Evolutionary conservation across 805 yeast genomes (phyloP), one percentile per base, ranked within the genome.

Genomic region (Scheffersomyces lignosus): DNA sequence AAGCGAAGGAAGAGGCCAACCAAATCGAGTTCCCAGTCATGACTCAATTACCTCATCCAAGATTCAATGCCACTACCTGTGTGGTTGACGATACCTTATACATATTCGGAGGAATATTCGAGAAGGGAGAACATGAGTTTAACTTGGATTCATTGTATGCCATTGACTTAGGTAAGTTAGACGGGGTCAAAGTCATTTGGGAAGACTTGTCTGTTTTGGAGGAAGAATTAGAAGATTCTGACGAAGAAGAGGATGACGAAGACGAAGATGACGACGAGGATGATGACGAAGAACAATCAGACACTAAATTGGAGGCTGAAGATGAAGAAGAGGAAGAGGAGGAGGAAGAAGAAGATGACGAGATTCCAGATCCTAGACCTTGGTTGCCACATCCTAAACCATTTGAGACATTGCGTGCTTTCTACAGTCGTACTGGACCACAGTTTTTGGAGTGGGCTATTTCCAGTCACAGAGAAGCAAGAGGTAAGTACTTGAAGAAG

Each of bases 351-450:
- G 82, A 71, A 31, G 83, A 77, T 43, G 81, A 79, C 31, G 87
- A 80, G 45, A 77, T 83, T 48, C 95, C 96, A 13, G 99, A 91
- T 61, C 85, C 83, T 30, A 78, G 96, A 58, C 96, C 99, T 13
- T 91, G 96, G 96, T 73, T 91, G 37, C 97, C 98, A 32, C 97
- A 90, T 58, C 99, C 99, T 24, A 89, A 90, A 54, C 83, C 96
- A 5, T 93, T 91, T 52, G 98, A 91, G 65, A 66, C 78, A 2
- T 69, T 91, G 42, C 80, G 96, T 48, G 81, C 78, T 2, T 91
- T 91, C 65, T 91, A 93, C 59, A 67, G 83, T 15, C 82, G 96
- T 54, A 80, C 95, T 1, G 95, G 96, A 40, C 82, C 91, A 4
- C 78, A 80, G 18, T 91, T 91, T 63, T 73, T 91, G 50, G 88